Evolutionary conservation across 257 asterid genomes (phyloP).

Genomic region (Nicotiana benthamiana): DNA sequence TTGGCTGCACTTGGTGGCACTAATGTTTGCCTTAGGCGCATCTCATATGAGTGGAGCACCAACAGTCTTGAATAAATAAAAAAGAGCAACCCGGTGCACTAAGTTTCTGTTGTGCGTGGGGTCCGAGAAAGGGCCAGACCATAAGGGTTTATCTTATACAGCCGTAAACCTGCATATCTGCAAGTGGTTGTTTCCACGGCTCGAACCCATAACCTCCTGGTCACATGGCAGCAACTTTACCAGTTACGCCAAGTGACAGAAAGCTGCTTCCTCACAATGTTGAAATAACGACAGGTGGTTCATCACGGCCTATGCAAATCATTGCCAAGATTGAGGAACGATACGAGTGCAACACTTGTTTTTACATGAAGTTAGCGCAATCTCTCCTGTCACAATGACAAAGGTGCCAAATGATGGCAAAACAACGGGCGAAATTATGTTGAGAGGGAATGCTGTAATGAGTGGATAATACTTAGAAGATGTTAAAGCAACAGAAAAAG

Average conservation of each 20-base stretch:
- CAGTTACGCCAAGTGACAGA: neutral
- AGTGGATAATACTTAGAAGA: conserved; percentile 22
- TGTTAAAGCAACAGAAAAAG: conserved; percentile 19
- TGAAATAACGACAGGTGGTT: conserved; percentile 28
- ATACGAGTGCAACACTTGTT: conserved; percentile 20
- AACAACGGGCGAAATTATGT: neutral
- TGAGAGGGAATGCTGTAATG: conserved; percentile 36
- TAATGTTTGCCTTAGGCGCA: conserved; percentile 23
- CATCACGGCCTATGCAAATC: conserved; percentile 29
- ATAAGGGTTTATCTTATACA: no score
- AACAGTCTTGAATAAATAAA: conserved; percentile 19
- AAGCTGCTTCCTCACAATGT: conserved; percentile 29
- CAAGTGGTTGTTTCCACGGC: no score
- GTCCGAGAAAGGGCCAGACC: no score
- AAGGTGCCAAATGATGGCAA: no score
- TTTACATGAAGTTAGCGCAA: neutral
- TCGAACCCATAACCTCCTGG: no score
- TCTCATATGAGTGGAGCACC: conserved; percentile 31
- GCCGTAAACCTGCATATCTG: no score
- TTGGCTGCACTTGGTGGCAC: conserved; percentile 34
- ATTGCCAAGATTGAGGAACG: conserved; percentile 24
- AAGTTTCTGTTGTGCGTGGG: no score
- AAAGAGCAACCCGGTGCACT: no score
- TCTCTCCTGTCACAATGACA: neutral
- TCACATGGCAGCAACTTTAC: conserved; percentile 23